Evolutionary conservation across 2,329 filamentous ascomycete species (phyloP), one percentile per base, ranked within the genome.

Genomic region (Tolypocladium ovalisporum): DNA sequence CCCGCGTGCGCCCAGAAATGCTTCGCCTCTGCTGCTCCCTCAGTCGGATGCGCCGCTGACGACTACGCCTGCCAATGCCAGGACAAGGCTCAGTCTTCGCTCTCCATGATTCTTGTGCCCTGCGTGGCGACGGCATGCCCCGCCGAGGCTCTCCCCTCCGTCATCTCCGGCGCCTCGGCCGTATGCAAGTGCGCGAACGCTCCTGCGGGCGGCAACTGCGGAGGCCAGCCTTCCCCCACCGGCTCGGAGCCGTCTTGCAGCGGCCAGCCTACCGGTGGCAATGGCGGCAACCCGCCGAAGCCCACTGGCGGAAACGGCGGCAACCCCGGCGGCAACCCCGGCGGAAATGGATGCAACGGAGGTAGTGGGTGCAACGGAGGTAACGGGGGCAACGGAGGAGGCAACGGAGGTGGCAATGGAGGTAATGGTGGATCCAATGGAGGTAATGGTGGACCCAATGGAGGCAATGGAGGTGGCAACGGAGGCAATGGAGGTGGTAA

Each of bases 1-100:
- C 66, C 66, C 4, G 54, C 59, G 12, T 68, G 66, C 36, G 66
- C 66, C 10, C 63, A 66, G 34, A 39, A 58, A 7, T 69, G 67
- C 59, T 69, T 69, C 58, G 51, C 59, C 3, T 63, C 63, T 8
- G 61, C 62, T 19, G 65, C 64, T 1, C 66, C 67, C 1, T 44
- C 55, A 0, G 63, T 68, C 8, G 63, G 64, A 12, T 69, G 67
- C 58, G 61, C 59, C 22, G 59, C 64, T 10, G 52, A 61, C 32
- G 66, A 70, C 59, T 69, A 65, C 51, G 57, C 55, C 7, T 70
- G 67, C 36, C 67, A 69, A 34, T 70, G 67, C 53, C 55, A 64
- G 32, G 58, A 62, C 8, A 63, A 62, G 7, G 62, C 63, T 10
- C 63, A 65, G 52, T 57, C 59, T 29, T 61, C 59, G 13, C 57